Conservation (phyloP, 805 yeast species). For the Saturnispora sanitii region DNA sequence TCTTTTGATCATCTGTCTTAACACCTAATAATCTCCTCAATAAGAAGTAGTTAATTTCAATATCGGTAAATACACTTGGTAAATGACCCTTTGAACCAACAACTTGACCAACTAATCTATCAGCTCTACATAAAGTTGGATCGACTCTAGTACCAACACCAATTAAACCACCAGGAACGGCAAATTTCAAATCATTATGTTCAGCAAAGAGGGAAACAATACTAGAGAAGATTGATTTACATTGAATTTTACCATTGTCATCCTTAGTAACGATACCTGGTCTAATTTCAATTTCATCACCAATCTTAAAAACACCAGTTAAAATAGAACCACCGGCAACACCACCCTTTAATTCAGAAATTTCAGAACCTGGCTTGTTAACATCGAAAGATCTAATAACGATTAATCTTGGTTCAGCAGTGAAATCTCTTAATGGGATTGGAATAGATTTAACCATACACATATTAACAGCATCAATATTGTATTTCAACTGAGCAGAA, state of each 20-base stretch:
- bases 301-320: conserved; percentile 92
- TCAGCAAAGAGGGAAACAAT: conserved; percentile 94
- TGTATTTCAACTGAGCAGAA: conserved; percentile 96
- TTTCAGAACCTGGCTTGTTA: conserved; percentile 97
- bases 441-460: conserved; percentile 93
- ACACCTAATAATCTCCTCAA: conserved; percentile 96
- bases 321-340: conserved; percentile 99
- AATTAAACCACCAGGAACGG: conserved; percentile 99
- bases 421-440: conserved; percentile 90
- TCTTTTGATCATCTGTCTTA: conserved; percentile 94
- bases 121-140: conserved; percentile 98
- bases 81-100: conserved; percentile 95
- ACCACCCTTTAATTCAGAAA: conserved; percentile 96
- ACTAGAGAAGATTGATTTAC: conserved; percentile 91
- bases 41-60: conserved; percentile 93
- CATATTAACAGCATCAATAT: conserved; percentile 97
- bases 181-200: conserved; percentile 94
- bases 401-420: conserved; percentile 87
- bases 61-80: conserved; percentile 94
- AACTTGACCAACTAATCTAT: conserved; percentile 97
- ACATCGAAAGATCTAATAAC: conserved; percentile 98
- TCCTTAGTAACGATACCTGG: conserved; percentile 98
- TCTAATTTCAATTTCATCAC: conserved; percentile 97
- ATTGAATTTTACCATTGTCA: conserved; percentile 77
- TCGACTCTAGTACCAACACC: conserved; percentile 99